Evolutionary conservation across 139 green algal species (phyloP).

Genomic region (Micromonas pusilla): DNA sequence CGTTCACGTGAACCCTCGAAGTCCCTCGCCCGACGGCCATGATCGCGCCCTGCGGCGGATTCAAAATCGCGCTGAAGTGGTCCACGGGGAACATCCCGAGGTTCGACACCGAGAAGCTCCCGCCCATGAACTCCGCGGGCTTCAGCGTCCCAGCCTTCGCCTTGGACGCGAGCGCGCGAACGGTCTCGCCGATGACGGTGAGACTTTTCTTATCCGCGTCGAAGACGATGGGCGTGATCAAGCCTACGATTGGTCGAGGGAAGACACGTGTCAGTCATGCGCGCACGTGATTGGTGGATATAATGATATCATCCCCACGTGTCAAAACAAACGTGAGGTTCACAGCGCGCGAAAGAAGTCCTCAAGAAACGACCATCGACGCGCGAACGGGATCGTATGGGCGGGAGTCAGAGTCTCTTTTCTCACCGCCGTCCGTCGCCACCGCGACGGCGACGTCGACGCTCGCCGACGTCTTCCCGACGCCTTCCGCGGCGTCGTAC

Average conservation of each 20-base stretch:
- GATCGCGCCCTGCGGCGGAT: slow-evolving; percentile 67
- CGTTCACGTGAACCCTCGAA: background rate
- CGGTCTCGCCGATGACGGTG: slow-evolving; percentile 39
- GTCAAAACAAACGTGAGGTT: too few relatives aligned
- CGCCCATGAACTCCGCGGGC: slow-evolving; percentile 61
- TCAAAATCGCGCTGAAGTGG: slow-evolving; percentile 92
- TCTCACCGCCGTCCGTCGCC: slow-evolving; percentile 35
- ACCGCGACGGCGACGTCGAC: slow-evolving; percentile 42
- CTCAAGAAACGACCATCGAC: too few relatives aligned
- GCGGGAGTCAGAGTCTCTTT: too few relatives aligned
- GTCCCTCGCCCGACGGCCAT: slow-evolving; percentile 52
- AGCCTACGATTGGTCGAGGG: too few relatives aligned
- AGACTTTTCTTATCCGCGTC: slow-evolving; percentile 29
- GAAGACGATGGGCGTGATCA: slow-evolving; percentile 45
- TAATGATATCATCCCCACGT: background rate
- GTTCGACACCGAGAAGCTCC: slow-evolving; percentile 39
- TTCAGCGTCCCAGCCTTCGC: slow-evolving; percentile 76
- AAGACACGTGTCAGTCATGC: too few relatives aligned
- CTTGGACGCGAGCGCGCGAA: slow-evolving; percentile 64
- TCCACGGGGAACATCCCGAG: slow-evolving; percentile 84
- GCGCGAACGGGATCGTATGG: too few relatives aligned
- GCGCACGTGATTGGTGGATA: background rate
- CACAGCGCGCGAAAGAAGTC: too few relatives aligned
- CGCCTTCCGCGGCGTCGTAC: background rate
- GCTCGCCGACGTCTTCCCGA: background rate